These are phyloP conservation scores for Arctium lappa DNA, from an alignment of 129 eudicot genomes.

Conservation along the genomic window DNA sequence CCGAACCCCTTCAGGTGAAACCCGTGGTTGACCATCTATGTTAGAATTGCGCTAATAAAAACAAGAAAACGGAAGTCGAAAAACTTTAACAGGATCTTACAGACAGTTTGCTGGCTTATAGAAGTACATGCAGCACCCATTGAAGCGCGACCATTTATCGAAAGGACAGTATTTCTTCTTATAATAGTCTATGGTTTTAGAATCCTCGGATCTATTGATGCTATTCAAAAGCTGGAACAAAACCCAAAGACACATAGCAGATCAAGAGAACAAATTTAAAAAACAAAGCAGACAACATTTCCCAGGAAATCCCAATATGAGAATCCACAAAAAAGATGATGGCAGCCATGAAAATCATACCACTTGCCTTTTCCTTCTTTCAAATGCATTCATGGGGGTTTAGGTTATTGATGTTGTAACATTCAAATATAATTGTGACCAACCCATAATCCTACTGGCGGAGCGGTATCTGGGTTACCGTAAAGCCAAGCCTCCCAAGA, in stretches of 20 bases:
- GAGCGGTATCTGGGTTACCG: neutral
- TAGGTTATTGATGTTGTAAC: neutral
- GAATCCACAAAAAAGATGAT: neutral
- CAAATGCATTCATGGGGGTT: neutral
- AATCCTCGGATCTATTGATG: constrained; percentile 47
- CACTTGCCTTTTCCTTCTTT: neutral
- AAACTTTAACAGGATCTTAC: constrained; percentile 31
- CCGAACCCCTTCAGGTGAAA: constrained; percentile 34
- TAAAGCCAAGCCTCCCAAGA: no score
- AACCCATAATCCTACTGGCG: neutral
- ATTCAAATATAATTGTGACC: neutral
- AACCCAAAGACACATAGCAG: neutral
- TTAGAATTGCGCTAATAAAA: neutral
- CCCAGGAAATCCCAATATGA: neutral
- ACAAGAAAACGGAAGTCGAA: neutral
- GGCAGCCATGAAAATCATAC: neutral
- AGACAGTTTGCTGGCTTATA: constrained; percentile 39
- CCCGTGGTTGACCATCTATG: neutral
- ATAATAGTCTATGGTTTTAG: constrained; percentile 56
- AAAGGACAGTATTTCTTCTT: constrained; percentile 78
- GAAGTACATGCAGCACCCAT: constrained; percentile 75
- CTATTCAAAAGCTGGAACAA: constrained; percentile 54
- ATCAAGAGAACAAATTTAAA: neutral
- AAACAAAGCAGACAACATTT: neutral
- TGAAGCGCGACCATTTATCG: constrained; percentile 77